Conservation (phyloP, 192 early-diverging fungal species). For the Podila epigama region DNA sequence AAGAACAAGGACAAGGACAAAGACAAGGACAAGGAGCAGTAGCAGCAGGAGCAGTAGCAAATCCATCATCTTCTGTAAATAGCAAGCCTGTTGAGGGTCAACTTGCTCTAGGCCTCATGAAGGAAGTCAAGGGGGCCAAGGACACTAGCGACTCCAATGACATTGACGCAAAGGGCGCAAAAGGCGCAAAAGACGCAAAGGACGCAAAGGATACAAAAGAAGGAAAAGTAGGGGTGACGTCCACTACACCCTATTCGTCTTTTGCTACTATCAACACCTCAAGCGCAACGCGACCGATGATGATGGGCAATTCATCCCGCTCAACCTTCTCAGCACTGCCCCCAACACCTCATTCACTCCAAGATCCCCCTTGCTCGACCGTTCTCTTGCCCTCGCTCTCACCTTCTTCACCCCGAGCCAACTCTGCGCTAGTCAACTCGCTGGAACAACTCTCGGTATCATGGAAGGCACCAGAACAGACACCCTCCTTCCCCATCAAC, state of each 20-base stretch:
- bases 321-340: conserved; percentile 30
- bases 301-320: conserved; percentile 41
- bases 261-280: not conserved
- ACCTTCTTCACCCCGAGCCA: conserved; percentile 30
- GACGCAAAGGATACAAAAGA: no score
- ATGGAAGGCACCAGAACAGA: conserved; percentile 45
- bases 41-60: not conserved
- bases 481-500: conserved; percentile 45
- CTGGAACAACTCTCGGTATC: conserved; percentile 44
- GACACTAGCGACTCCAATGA: no score
- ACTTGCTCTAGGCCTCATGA: conserved; percentile 13
- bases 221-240: not conserved
- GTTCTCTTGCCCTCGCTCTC: conserved; percentile 33
- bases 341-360: conserved; percentile 19
- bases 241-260: not conserved
- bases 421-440: conserved; percentile 39
- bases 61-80: not conserved
- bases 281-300: conserved; percentile 32
- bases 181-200: no score
- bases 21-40: not conserved
- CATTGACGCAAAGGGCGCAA: no score
- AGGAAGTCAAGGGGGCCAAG: conserved; percentile 6
- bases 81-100: conserved; percentile 4
- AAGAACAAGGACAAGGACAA: not conserved
- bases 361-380: conserved; percentile 16